Evolutionary conservation across 441 rosid species (phyloP).

Genomic region (Jatropha podagrica): DNA sequence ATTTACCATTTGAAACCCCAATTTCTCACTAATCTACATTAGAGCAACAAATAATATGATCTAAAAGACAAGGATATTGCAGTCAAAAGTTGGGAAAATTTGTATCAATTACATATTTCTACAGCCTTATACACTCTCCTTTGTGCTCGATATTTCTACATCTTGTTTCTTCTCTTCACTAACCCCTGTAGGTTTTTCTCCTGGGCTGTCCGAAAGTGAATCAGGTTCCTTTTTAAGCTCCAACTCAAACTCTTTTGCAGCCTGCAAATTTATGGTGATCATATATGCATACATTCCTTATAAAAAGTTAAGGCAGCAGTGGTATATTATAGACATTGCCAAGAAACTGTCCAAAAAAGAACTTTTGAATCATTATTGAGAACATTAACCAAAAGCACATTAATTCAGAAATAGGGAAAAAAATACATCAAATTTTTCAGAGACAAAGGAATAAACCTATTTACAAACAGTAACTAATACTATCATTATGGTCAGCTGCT

Average conservation of each 20-base stretch:
- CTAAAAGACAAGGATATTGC: too few relatives aligned
- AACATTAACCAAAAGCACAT: not conserved
- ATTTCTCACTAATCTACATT: too few relatives aligned
- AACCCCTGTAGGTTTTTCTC: slow-evolving; percentile 41
- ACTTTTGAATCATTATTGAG: not conserved
- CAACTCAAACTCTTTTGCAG: slow-evolving; percentile 91
- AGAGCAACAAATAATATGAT: too few relatives aligned
- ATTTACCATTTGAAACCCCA: too few relatives aligned
- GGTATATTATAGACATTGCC: not conserved
- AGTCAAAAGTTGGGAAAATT: not conserved
- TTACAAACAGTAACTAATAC: not conserved
- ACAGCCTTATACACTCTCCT: slow-evolving; percentile 62
- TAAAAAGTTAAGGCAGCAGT: not conserved
- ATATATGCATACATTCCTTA: slow-evolving; percentile 7
- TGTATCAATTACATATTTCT: slow-evolving; percentile 21
- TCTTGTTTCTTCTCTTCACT: slow-evolving; percentile 55
- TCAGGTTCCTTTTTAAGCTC: slow-evolving; percentile 88
- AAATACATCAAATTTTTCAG: not conserved
- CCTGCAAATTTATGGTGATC: slow-evolving; percentile 47
- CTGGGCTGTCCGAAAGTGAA: slow-evolving; percentile 39
- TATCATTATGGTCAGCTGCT: not conserved
- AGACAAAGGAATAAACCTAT: not conserved
- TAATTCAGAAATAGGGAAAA: not conserved
- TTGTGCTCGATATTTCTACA: slow-evolving; percentile 52
- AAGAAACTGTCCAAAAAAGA: not conserved